Base-by-base conservation (phyloP, 805 yeast genomes). In the Saccharomyces kudriavzevii region DNA sequence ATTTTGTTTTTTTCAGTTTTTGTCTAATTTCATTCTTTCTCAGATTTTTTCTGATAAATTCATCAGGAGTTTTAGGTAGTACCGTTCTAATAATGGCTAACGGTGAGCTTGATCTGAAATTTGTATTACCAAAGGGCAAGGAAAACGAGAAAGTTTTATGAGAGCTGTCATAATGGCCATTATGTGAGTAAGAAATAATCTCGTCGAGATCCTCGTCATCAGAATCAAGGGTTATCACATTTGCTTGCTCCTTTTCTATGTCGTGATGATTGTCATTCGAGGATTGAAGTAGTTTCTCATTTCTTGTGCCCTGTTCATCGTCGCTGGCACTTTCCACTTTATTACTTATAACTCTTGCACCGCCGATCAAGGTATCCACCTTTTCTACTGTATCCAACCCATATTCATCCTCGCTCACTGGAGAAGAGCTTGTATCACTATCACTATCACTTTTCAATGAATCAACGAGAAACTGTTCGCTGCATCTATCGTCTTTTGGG, bases 1-100 rank as follows among this genome's bases (percentile, higher is more conserved):
- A 75, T 55, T 80, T 81, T 54, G 81, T 85, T 40, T 85, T 73
- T 49, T 74, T 71, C 35, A 72, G 50, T 54, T 70, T 72, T 30
- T 58, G 35, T 49, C 66, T 70, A 48, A 71, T 66, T 50, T 62
- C 66, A 5, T 58, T 50, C 45, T 58, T 62, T 3, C 56, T 51
- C 14, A 57, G 35, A 1, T 25, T 47, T 2, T 47, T 48, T n/a
- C 45, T 49, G 1, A 35, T 35, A 11, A 35, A 17, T 9, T 35
- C 43, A 17, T 35, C 43, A 50, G 29, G 56, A 24, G 29, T 60
- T 55, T 26, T 50, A 25, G 17, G 45, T 28, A 9, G 48, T 5
- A 64, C 51, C n/a, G 67, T 58, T 45, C 54, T 60, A 9, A 60
- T 30, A 26, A 46, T 51, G 11, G 50, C 35, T 13, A 60, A 40